Evolutionary conservation across 169 alveolate species (phyloP).

Genomic region (Babesia bovis): DNA sequence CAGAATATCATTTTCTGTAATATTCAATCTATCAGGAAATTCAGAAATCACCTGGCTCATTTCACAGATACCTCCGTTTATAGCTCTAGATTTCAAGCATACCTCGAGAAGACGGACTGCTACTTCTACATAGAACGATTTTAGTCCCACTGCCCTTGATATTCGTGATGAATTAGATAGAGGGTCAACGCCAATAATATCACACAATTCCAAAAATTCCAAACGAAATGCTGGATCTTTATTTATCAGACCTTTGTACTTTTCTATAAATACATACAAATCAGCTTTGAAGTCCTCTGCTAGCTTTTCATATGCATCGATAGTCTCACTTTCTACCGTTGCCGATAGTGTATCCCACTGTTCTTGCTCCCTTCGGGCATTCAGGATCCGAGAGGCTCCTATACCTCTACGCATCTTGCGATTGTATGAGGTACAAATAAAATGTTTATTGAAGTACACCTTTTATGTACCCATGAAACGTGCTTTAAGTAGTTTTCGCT

Average conservation of each 20-base stretch:
- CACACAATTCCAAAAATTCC: conserved; percentile 54
- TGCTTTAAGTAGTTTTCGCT: conserved; percentile 16
- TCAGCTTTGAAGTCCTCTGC: conserved; percentile 29
- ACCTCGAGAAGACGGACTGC: conserved; percentile 34
- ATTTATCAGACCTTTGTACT: conserved; percentile 24
- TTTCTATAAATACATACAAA: conserved; percentile 16
- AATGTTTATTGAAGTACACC: background rate
- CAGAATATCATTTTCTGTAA: conserved; percentile 31
- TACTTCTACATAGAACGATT: conserved; percentile 12
- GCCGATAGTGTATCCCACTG: conserved; percentile 18
- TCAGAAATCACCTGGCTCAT: conserved; percentile 18
- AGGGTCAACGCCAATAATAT: conserved; percentile 43
- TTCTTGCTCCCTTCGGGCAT: conserved; percentile 7
- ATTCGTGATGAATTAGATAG: conserved; percentile 1
- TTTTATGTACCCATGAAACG: conserved; percentile 13
- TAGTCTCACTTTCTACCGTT: conserved; percentile 2
- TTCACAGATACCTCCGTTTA: conserved; percentile 53
- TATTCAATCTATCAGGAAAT: conserved; percentile 12
- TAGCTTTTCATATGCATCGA: conserved; percentile 15
- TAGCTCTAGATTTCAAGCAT: conserved; percentile 36
- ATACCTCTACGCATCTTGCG: conserved; percentile 46
- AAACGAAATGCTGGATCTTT: conserved; percentile 41
- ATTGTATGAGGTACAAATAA: background rate
- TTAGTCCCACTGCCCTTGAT: conserved; percentile 15
- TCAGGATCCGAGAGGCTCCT: conserved; percentile 37